Evolutionary conservation across 352 stramenopile species (phyloP), one percentile per base, ranked within the genome.

Genomic region (Phytophthora palmivora): DNA sequence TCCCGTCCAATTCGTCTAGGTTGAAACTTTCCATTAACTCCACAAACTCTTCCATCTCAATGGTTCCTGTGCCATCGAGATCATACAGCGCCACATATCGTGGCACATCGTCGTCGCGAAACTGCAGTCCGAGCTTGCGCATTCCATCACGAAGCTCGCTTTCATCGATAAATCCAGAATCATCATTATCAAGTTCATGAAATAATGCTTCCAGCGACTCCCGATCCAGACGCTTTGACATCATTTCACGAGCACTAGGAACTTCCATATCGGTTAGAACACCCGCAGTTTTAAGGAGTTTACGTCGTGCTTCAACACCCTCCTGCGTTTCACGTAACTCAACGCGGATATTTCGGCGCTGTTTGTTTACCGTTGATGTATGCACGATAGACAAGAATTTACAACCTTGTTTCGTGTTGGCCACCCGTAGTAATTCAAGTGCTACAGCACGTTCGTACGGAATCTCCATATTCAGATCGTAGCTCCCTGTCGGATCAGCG

Each of bases 321-420:
- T 78, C 75, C 16, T 70, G 56, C 2, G 58, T 48, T 42, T 91
- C 84, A 5, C 79, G 74, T 24, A 91, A 51, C 28, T 94, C 84
- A 12, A 91, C 68, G 11, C 82, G 84, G 50, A 92, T 91, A 11
- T 59, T 67, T 3, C 79, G 79, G 21, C 72, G 76, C 47, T 71
- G 55, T 57, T 89, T 91, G 16, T 65, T 72, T 6, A 46, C 26
- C 7, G 28, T 44, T 0, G 77, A 72, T 0, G 73, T 72, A 56
- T 94, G 84, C 0, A 77, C 42, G 21, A 94, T 86, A 22, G 84
- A 92, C 16, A 94, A 47, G 44, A 94, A 94, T 51, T 94, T 94
- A 63, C 84, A 94, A 37, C 84, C 84, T 51, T 90, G 82, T 44
- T 89, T 90, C 8, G 78, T 89, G 38, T 89, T 88, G 12, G 80